Evolutionary conservation across 371 early-diverging fungal species (phyloP).

Genomic region (Rhizopus sp.): DNA sequence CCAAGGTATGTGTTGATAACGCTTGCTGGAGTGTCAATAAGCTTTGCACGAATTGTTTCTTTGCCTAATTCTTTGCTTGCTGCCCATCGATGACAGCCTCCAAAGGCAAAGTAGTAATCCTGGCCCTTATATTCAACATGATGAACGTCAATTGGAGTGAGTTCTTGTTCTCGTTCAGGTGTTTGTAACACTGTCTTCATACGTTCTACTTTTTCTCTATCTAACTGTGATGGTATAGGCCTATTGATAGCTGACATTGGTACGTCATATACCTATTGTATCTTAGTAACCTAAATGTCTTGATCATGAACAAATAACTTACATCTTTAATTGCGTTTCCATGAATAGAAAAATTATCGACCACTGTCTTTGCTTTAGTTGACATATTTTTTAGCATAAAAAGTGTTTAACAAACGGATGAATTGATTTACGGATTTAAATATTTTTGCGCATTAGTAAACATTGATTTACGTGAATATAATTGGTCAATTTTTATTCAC

Average conservation of each 20-base stretch:
- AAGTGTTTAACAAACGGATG: neutral
- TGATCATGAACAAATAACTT: neutral
- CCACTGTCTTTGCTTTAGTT: neutral
- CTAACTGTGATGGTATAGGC: slow-evolving; percentile 47
- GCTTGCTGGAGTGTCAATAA: slow-evolving; percentile 43
- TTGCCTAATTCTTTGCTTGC: slow-evolving; percentile 44
- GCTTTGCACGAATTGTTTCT: slow-evolving; percentile 43
- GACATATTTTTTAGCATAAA: slow-evolving; percentile 10
- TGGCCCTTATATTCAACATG: slow-evolving; percentile 41
- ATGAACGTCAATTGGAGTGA: slow-evolving; percentile 52
- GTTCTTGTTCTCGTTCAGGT: slow-evolving; percentile 32
- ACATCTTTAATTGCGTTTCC: slow-evolving; percentile 40
- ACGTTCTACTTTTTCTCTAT: slow-evolving; percentile 41
- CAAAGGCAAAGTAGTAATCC: slow-evolving; percentile 54
- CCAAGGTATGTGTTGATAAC: slow-evolving; percentile 47
- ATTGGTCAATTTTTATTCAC: too few species aligned
- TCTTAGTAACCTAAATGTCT: neutral
- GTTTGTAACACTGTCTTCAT: slow-evolving; percentile 37
- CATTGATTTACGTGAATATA: too few species aligned
- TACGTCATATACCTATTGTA: slow-evolving; percentile 37
- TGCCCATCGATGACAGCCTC: slow-evolving; percentile 56
- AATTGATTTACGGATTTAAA: too few species aligned
- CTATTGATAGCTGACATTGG: slow-evolving; percentile 47
- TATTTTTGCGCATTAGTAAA: too few species aligned
- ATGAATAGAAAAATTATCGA: slow-evolving; percentile 49